Evolutionary conservation across 2,329 filamentous ascomycete genomes (phyloP).

Genomic region (Triangularia setosa): DNA sequence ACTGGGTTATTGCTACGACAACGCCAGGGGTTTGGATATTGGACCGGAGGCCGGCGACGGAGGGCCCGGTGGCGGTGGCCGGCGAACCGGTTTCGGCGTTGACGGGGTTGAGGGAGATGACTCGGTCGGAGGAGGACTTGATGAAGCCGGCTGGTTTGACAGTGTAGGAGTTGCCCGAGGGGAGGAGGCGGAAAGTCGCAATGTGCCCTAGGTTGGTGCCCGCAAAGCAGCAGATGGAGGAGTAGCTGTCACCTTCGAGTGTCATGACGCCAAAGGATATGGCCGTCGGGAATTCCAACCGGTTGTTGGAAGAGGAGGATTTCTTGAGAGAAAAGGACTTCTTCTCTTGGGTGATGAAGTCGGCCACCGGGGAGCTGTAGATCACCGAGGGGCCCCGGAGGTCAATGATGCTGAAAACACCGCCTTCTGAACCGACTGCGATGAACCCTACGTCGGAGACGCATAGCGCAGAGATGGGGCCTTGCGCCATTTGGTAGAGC

Average conservation of each 20-base stretch:
- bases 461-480: conserved; percentile 72
- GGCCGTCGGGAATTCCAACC: conserved; percentile 70
- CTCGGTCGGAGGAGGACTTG: conserved; percentile 60
- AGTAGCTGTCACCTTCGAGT: conserved; percentile 89
- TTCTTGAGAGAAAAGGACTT: conserved; percentile 62
- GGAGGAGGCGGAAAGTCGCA: conserved; percentile 85
- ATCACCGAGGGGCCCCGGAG: conserved; percentile 83
- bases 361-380: conserved; percentile 66
- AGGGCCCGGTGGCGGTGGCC: conserved; percentile 69
- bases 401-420: conserved; percentile 78
- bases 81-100: conserved; percentile 71
- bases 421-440: conserved; percentile 78
- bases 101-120: conserved; percentile 77
- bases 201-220: conserved; percentile 83
- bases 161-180: conserved; percentile 67
- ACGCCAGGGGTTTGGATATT: conserved; percentile 75
- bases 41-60: conserved; percentile 71
- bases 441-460: conserved; percentile 93
- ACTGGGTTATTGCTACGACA: conserved; percentile 62
- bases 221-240: conserved; percentile 87
- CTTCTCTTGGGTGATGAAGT: conserved; percentile 75
- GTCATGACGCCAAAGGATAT: conserved; percentile 94
- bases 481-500: conserved; percentile 79
- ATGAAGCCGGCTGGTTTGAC: conserved; percentile 67
- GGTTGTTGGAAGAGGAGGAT: conserved; percentile 36